Evolutionary conservation across 2,329 filamentous ascomycete species (phyloP).

Genomic region (Aulographum hederae): DNA sequence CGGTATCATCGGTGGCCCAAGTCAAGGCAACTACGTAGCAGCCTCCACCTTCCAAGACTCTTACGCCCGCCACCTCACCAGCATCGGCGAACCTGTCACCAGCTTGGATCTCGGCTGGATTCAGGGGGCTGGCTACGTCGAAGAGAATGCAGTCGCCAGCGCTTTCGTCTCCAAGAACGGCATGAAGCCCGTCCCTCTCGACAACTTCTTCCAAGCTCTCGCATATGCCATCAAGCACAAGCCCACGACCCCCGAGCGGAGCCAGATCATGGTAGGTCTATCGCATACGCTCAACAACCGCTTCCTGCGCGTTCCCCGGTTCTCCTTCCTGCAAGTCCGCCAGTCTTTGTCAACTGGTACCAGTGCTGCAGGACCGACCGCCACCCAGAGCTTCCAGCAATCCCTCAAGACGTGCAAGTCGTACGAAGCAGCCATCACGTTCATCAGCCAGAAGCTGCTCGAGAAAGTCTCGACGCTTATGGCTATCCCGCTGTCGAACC

Average conservation of each 20-base stretch:
- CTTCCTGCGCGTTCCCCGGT: constrained; percentile 8
- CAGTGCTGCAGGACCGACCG: constrained; percentile 8
- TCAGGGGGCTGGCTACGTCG: neutral
- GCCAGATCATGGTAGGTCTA: too few relatives aligned
- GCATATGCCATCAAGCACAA: neutral
- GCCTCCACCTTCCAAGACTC: neutral
- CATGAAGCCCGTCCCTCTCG: neutral
- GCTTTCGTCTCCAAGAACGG: neutral
- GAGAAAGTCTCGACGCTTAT: constrained; percentile 5
- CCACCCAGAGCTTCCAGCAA: constrained; percentile 7
- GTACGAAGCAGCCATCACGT: constrained; percentile 3
- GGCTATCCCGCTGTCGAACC: constrained; percentile 1
- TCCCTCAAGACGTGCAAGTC: constrained; percentile 5
- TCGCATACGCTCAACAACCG: constrained; percentile 9
- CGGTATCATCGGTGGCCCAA: neutral
- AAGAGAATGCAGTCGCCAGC: neutral
- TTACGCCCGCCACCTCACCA: neutral
- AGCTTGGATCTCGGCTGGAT: neutral
- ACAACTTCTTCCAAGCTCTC: neutral
- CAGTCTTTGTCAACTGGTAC: constrained; percentile 10
- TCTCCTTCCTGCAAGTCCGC: constrained; percentile 7
- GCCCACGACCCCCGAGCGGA: neutral
- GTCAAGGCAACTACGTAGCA: neutral
- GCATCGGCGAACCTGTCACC: neutral
- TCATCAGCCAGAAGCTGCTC: constrained; percentile 7